Conservation (phyloP, 2,329 filamentous ascomycete species). For the Fusarium setosum region DNA sequence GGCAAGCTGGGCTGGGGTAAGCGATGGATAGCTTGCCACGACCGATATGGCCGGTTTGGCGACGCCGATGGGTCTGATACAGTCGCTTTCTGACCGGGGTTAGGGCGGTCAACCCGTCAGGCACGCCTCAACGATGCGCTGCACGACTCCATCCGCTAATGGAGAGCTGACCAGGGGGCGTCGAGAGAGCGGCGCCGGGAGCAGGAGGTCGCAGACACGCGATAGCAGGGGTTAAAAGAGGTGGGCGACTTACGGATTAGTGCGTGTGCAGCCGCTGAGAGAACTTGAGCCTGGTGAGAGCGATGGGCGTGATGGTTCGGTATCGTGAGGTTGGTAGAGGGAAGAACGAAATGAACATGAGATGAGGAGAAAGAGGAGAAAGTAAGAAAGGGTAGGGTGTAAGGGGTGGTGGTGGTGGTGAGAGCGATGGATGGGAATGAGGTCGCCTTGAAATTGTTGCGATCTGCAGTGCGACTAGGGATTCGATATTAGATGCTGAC, state of each 20-base stretch:
- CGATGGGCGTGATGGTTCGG: neutral
- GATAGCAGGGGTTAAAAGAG: conserved; percentile 30
- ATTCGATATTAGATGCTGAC: conserved; percentile 23
- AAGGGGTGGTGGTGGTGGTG: conserved; percentile 12
- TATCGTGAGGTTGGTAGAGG: conserved; percentile 24
- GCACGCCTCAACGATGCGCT: conserved; percentile 31
- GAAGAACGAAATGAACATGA: neutral
- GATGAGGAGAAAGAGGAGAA: neutral
- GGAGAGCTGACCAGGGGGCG: conserved; percentile 26
- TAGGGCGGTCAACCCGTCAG: conserved; percentile 36
- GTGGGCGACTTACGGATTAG: conserved; percentile 33
- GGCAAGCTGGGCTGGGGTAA: conserved; percentile 34
- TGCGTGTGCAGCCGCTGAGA: conserved; percentile 26
- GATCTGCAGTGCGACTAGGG: conserved; percentile 13
- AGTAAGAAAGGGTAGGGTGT: conserved; percentile 12
- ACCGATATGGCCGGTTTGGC: conserved; percentile 12
- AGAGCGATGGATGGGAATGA: conserved; percentile 25
- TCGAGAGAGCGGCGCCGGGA: conserved; percentile 24
- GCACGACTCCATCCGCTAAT: conserved; percentile 35
- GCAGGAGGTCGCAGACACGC: conserved; percentile 27
- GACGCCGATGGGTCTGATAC: conserved; percentile 6
- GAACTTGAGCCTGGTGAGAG: conserved; percentile 9
- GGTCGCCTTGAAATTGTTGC: conserved; percentile 30
- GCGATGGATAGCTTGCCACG: conserved; percentile 31
- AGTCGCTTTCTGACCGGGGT: conserved; percentile 12